Base-by-base conservation (phyloP, 768 basidiomycete genomes). In the Heimioporus sp. region DNA sequence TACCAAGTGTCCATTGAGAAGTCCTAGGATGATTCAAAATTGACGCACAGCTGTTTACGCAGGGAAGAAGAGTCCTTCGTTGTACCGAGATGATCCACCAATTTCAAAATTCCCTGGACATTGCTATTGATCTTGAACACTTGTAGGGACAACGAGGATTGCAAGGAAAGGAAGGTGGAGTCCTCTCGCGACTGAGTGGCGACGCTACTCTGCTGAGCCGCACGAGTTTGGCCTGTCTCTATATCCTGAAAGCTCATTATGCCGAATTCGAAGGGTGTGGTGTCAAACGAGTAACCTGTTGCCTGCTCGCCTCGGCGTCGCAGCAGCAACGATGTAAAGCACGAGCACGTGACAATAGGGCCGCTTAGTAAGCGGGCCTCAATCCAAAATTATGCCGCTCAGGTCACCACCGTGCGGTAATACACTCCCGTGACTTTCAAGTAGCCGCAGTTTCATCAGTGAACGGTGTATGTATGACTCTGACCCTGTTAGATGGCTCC, bases 81-180 rank as follows among this genome's bases (percentile, higher is more conserved):
- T 0, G 88, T 92, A 5, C 96, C 96, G 1, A 99, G 80, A 68
- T 95, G 90, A 65, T 98, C 94, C n/a, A 98, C 92, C n/a, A 94
- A 79, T 71, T 91, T 92, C 61, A 92, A 70, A 44, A 99, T 95
- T 15, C 91, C 96, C 64, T 96, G 92, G 3, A 98, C 93, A 71
- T 99, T 99, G 52, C 91, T 83, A 63, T 96, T 95, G 76, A 98
- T 93, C 81, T 98, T 98, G 86, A 98, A 98, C 52, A 96, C 92
- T 68, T 98, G 95, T 7, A 98, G 78, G 1, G 88, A 88, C 53
- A 93, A 71, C 13, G 90, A 90, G 4, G 81, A 83, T 65, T 93
- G 92, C 15, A 95, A 73, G 31, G 75, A 77, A 10, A 79, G 72
- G 68, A 96, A 98, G 4, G 86, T 78, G 8, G 82, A 78, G 70